phyloP scores from a whole-genome alignment of 345 rosid species.

The Citrus reticulata region DNA sequence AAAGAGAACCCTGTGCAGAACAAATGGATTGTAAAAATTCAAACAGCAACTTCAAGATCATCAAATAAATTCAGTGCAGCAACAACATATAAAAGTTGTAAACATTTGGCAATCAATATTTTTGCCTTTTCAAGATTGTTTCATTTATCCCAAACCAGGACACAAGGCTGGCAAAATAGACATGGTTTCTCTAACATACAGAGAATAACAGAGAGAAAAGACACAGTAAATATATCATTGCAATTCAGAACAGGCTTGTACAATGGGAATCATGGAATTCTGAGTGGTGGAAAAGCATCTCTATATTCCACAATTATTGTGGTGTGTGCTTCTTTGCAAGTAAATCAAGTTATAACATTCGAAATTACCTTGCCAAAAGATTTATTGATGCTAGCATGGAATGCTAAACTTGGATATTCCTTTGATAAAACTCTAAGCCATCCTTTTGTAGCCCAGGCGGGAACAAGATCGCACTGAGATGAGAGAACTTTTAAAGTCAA shows the following conservation, averaged over 20 bases:
- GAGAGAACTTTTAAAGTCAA: not conserved
- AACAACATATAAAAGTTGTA: not conserved
- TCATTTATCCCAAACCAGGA: not conserved
- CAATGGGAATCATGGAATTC: not conserved
- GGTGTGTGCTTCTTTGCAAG: not conserved
- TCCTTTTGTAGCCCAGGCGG: constrained; percentile 95
- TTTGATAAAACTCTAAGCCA: constrained; percentile 88
- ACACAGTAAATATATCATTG: not conserved
- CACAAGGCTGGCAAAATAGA: not conserved
- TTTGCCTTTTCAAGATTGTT: not conserved
- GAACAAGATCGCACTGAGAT: constrained; percentile 86
- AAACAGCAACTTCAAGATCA: not conserved
- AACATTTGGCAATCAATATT: not conserved
- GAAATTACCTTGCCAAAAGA: constrained; percentile 85
- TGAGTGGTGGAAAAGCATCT: not conserved
- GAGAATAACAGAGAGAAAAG: not conserved
- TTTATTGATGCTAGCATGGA: constrained; percentile 90
- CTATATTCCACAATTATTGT: not conserved
- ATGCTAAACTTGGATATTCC: constrained; percentile 93
- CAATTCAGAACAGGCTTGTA: not conserved
- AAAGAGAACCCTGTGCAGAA: constrained; percentile 73
- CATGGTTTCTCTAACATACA: not conserved
- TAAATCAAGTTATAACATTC: not conserved
- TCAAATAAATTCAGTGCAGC: not conserved
- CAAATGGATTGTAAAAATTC: not conserved